Percentiles rank a stretch among this genome's conserved stretches.
These are phyloP conservation scores for Amaranthus tricolor DNA, from an alignment of 179 eudicot genomes.

Conservation along the genomic window DNA sequence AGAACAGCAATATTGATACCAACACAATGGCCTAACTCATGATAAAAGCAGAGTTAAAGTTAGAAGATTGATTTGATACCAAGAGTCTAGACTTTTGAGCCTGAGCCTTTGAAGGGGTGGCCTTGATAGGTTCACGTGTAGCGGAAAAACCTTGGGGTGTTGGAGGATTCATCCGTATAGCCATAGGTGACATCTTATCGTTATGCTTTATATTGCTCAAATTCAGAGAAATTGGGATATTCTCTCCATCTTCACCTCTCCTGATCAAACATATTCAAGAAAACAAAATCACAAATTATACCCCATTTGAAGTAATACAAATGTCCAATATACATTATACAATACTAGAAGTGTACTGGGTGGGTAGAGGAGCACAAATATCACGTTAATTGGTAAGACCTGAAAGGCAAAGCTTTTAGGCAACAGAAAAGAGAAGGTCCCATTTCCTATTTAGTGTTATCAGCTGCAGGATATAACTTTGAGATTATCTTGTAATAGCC, in stretches of 20 bases:
- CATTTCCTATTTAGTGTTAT: too few species aligned
- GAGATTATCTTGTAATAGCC: too few species aligned
- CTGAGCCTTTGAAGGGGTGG: conserved; percentile 41
- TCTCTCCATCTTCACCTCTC: conserved; percentile 57
- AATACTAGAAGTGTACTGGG: background rate
- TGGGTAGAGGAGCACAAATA: too few species aligned
- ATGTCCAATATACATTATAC: background rate
- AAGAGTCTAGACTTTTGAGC: conserved; percentile 43
- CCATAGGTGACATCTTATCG: conserved; percentile 28
- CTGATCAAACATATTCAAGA: conserved; percentile 36
- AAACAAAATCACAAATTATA: background rate
- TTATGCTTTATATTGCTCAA: conserved; percentile 42
- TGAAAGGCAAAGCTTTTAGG: too few species aligned
- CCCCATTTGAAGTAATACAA: background rate
- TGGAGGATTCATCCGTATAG: conserved; percentile 67
- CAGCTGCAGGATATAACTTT: too few species aligned
- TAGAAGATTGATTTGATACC: conserved; percentile 33
- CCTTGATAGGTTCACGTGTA: conserved; percentile 34
- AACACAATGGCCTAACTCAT: background rate
- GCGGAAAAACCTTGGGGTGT: conserved; percentile 89
- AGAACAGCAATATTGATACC: background rate
- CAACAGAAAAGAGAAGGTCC: too few species aligned
- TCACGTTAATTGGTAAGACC: too few species aligned
- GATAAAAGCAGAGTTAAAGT: background rate
- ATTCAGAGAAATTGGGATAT: conserved; percentile 48